These are phyloP conservation scores for Arthrobotrys megalospora DNA, from an alignment of 2,329 filamentous ascomycete species.

Conservation along the genomic window DNA sequence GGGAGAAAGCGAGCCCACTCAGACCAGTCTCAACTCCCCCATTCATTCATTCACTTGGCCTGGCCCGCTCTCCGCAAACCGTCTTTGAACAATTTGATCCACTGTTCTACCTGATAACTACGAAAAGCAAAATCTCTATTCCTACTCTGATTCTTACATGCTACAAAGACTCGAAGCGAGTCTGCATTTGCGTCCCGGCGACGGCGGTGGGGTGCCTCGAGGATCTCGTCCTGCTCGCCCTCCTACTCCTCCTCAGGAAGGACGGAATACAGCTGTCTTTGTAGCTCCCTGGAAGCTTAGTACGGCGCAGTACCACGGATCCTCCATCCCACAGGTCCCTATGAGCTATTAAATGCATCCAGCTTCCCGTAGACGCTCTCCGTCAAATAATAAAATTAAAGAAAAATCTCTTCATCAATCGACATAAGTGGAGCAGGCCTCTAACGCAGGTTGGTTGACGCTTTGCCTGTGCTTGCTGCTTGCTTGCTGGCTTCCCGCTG, in stretches of 20 bases:
- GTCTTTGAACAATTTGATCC: not conserved
- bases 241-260: constrained; percentile 19
- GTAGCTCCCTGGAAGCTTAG: constrained; percentile 33
- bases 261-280: constrained; percentile 24
- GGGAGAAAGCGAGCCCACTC: constrained; percentile 28
- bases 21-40: not conserved
- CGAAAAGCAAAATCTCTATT: too few species aligned
- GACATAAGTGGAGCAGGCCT: constrained; percentile 30
- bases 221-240: constrained; percentile 2
- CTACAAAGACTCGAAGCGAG: not conserved
- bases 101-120: too few species aligned
- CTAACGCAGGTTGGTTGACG: constrained; percentile 47
- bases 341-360: constrained; percentile 55
- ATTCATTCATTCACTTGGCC: not conserved
- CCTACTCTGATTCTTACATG: too few species aligned
- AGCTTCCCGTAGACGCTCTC: constrained; percentile 26
- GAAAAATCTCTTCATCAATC: constrained; percentile 39
- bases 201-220: constrained; percentile 24
- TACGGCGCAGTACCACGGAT: constrained; percentile 51
- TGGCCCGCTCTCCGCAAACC: constrained; percentile 1
- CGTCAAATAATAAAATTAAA: not conserved
- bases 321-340: constrained; percentile 28
- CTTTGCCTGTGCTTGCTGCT: constrained; percentile 37
- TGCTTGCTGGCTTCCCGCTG: constrained; percentile 56
- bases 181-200: constrained; percentile 16